Conservation (phyloP, 352 stramenopile genomes). For the Globisporangium megalacanthum region DNA sequence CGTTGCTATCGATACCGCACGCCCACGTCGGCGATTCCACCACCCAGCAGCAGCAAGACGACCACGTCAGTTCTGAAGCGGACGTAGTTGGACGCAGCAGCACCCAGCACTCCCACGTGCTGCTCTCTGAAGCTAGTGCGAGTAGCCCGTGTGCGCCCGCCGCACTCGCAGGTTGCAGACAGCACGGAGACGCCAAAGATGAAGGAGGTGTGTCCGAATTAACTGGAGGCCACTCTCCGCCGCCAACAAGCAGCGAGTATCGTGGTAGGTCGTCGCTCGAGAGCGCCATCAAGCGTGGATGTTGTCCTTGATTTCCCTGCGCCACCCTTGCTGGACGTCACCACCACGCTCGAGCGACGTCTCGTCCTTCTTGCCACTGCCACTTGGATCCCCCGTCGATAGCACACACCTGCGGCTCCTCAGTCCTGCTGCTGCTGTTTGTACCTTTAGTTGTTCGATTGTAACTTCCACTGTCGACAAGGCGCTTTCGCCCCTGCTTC, state of each 20-base stretch:
- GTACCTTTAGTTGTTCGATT: no score
- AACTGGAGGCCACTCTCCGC: no score
- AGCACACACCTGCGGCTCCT: no score
- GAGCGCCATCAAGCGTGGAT: conserved; percentile 19
- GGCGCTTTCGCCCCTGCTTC: no score
- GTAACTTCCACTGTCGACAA: no score
- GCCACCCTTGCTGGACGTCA: no score
- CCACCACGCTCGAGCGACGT: no score
- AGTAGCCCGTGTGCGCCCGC: conserved; percentile 3
- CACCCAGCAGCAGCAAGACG: conserved; percentile 20
- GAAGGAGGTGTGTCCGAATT: background rate
- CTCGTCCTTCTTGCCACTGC: no score
- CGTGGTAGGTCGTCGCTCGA: conserved; percentile 30
- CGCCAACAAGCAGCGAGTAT: conserved; percentile 28
- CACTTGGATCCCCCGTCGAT: no score
- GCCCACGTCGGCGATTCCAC: conserved; percentile 22
- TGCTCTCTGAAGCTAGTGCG: background rate
- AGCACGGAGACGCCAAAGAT: background rate
- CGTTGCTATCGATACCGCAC: conserved; percentile 16
- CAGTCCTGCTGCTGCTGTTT: no score
- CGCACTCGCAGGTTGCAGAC: conserved; percentile 1
- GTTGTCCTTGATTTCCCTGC: no score
- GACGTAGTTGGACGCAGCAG: conserved; percentile 15
- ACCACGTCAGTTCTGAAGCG: no score
- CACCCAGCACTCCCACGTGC: conserved; percentile 32